Conservation (phyloP, 208 protist species). For the Spongospora subterranea region DNA sequence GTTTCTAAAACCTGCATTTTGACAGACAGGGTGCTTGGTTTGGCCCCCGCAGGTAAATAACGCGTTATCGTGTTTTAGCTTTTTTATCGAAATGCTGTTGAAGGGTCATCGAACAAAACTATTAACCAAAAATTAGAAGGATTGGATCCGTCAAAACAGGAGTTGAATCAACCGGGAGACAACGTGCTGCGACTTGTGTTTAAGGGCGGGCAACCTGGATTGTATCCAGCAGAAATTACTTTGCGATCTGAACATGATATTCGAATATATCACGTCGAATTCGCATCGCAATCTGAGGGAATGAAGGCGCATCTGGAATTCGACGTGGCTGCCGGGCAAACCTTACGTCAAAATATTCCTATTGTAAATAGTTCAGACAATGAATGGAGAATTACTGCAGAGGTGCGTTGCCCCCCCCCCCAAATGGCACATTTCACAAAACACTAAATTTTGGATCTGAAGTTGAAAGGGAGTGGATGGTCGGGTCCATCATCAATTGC, state of each 20-base stretch:
- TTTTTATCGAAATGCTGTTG: not conserved
- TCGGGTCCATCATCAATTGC: not conserved
- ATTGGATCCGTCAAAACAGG: not conserved
- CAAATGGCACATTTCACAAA: not conserved
- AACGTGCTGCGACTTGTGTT: slow-evolving; percentile 12
- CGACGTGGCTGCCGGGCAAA: not conserved
- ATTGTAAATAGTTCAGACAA: not conserved
- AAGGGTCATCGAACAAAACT: not conserved
- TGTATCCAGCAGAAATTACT: slow-evolving; percentile 28
- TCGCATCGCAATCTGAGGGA: not conserved
- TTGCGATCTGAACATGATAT: slow-evolving; percentile 21
- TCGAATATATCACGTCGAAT: not conserved
- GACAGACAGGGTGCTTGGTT: not conserved
- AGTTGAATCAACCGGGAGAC: not conserved
- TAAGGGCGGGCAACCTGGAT: not conserved
- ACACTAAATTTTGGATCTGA: too few species aligned
- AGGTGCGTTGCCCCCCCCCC: not conserved
- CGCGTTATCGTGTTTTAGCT: not conserved
- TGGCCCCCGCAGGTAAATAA: not conserved
- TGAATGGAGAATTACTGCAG: slow-evolving; percentile 27
- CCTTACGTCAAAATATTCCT: not conserved
- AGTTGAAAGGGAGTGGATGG: not conserved
- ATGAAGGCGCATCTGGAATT: not conserved
- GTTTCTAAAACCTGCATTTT: not conserved
- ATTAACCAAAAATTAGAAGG: not conserved